Base-by-base conservation (phyloP, 345 rosid genomes). In the Aquilaria sinensis region DNA sequence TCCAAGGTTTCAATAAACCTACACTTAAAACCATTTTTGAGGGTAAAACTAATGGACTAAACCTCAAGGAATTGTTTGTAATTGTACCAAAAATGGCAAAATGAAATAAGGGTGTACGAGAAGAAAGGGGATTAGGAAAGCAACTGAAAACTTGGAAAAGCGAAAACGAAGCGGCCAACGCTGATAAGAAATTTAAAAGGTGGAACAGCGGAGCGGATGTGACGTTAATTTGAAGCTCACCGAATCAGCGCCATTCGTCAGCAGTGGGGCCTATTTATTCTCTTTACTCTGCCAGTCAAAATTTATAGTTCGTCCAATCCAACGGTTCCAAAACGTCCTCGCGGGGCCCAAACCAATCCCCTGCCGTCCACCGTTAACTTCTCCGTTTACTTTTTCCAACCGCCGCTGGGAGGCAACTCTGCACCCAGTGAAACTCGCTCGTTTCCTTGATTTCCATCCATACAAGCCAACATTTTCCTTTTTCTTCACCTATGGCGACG, bases 311-410 rank as follows among this genome's bases (percentile, higher is more conserved):
- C 23, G 23, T 23, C 23, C 23, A 23, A 23, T 23, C 23, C 23
- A 23, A 23, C 23, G 23, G 23, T 23, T 23, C 23, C 23, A 23
- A 23, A 23, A 23, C 23, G 23, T 23, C 23, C 23, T 23, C 23
- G 23, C 23, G 23, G 43, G 43, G 43, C 43, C 43, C 43, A 37
- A 37, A 5, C 43, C 43, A 37, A 37, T 37, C 43, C 43, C 43
- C 7, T 5, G 43, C 3, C 43, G 47, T 61, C 50, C 51, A 45
- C 29, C 61, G 12, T 16, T 56, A 55, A 12, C n/a, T 13, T 34
- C 12, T 23, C 63, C 47, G 63, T 33, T 58, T 51, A 37, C 63
- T 57, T 66, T 51, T 14, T 37, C 48, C 69, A 55, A 48, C 47
- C 57, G 41, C 31, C 56, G 8, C 48, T 47, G 13, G 41, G 29